Conservation (phyloP, 2,329 filamentous ascomycete genomes). For the Fonsecaea nubica region DNA sequence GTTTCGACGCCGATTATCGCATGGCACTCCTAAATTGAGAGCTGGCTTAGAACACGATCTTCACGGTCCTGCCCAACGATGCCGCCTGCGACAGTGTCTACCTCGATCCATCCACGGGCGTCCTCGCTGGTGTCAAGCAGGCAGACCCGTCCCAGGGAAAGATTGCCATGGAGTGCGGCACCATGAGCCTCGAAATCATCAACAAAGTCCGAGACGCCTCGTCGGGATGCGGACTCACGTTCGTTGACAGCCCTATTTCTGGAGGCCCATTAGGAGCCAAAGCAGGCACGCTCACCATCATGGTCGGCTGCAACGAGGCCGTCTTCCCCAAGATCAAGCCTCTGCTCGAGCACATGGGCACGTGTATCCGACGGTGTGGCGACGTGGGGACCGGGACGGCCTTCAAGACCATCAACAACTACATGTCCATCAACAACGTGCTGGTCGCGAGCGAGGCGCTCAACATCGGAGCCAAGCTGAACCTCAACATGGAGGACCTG, state of each 20-base stretch:
- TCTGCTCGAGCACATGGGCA: conserved; percentile 26
- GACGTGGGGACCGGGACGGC: conserved; percentile 38
- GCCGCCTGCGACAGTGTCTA: conserved; percentile 11
- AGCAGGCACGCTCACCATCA: conserved; percentile 23
- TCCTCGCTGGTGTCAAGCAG: conserved; percentile 15
- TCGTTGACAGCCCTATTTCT: conserved; percentile 24
- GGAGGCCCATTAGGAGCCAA: conserved; percentile 25
- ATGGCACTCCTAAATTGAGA: neutral
- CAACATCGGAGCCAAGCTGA: conserved; percentile 16
- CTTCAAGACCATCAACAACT: conserved; percentile 42
- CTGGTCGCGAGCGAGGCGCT: conserved; percentile 37
- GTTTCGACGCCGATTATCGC: neutral
- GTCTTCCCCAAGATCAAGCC: conserved; percentile 11
- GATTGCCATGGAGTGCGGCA: conserved; percentile 27
- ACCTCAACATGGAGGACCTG: conserved; percentile 37
- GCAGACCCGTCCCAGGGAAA: neutral
- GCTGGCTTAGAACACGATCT: conserved; percentile 17
- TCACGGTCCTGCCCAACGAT: conserved; percentile 20
- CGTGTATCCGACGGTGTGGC: conserved; percentile 40
- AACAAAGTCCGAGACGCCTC: conserved; percentile 20
- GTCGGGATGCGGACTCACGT: conserved; percentile 7
- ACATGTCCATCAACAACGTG: conserved; percentile 36
- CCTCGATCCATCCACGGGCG: conserved; percentile 11
- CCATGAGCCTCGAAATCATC: conserved; percentile 17
- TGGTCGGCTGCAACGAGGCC: conserved; percentile 25